Conservation (phyloP, 140 eudicot genomes). For the Eryngium alpinum region DNA sequence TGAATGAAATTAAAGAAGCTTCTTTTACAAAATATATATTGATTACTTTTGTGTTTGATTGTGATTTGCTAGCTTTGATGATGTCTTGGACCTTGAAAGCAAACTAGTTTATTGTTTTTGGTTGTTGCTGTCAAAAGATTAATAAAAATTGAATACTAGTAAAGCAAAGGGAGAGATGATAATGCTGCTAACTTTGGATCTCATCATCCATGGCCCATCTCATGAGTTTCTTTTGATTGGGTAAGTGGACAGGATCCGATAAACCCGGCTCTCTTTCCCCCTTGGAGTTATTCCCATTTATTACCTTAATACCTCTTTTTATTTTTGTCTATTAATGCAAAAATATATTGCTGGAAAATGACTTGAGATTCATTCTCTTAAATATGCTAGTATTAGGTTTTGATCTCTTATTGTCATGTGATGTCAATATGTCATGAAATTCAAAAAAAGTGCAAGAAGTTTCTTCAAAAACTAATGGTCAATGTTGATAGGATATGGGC, state of each 20-base stretch:
- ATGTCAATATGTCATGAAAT: too few relatives aligned
- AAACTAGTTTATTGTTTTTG: slow-evolving; percentile 19
- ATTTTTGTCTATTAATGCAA: too few relatives aligned
- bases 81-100: slow-evolving; percentile 29
- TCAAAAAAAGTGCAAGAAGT: too few relatives aligned
- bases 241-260: slow-evolving; percentile 43
- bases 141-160: slow-evolving; percentile 22
- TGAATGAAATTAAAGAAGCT: slow-evolving; percentile 44
- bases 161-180: slow-evolving; percentile 8
- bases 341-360: too few relatives aligned
- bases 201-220: slow-evolving; percentile 19
- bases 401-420: too few relatives aligned
- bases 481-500: too few relatives aligned
- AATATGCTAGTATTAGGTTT: too few relatives aligned
- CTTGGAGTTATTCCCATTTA: slow-evolving; percentile 1
- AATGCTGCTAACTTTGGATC: slow-evolving; percentile 32
- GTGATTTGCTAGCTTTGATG: slow-evolving; percentile 24
- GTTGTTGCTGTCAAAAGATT: slow-evolving; percentile 11
- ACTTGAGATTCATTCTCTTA: too few relatives aligned
- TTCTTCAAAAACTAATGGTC: too few relatives aligned
- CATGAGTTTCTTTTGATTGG: slow-evolving; percentile 16
- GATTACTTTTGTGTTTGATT: slow-evolving; percentile 25
- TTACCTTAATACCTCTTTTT: too few relatives aligned
- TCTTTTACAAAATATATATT: slow-evolving; percentile 29
- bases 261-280: slow-evolving; percentile 37